A percentile compares a stretch with the other conserved stretches of the same genome.
These are phyloP conservation scores for Coprinellus micaceus DNA, from an alignment of 768 basidiomycete species.

Conservation along the genomic window DNA sequence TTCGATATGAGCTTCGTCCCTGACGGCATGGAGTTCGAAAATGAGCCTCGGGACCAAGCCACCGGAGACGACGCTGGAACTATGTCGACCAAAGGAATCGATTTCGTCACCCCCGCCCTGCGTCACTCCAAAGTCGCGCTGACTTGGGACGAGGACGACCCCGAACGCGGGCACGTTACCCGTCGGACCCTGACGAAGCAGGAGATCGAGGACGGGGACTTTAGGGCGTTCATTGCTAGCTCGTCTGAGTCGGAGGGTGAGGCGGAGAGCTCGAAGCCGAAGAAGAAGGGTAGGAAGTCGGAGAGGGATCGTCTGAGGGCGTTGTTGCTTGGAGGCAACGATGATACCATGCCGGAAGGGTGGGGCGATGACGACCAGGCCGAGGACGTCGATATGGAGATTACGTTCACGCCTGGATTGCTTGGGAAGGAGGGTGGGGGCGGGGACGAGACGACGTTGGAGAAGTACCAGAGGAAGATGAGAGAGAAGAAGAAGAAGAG, in stretches of 20 bases:
- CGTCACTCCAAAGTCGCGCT: conserved; percentile 97
- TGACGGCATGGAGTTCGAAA: conserved; percentile 81
- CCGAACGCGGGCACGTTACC: conserved; percentile 76
- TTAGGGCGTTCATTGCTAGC: conserved; percentile 73
- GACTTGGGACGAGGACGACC: conserved; percentile 98
- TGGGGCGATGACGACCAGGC: conserved; percentile 53
- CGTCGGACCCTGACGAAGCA: conserved; percentile 74
- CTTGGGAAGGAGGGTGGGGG: conserved; percentile 47
- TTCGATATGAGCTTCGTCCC: conserved; percentile 95
- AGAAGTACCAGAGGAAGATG: conserved; percentile 85
- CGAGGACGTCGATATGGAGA: conserved; percentile 81
- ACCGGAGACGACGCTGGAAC: conserved; percentile 50
- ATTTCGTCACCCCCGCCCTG: conserved; percentile 92
- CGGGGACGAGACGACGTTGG: conserved; percentile 79
- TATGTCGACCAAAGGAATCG: conserved; percentile 65
- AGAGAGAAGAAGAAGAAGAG: conserved; percentile 82
- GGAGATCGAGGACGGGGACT: conserved; percentile 91
- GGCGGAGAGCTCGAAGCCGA: conserved; percentile 25
- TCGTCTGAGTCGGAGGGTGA: conserved; percentile 63
- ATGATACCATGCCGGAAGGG: conserved; percentile 76
- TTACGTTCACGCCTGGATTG: conserved; percentile 90
- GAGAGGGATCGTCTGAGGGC: conserved; percentile 72
- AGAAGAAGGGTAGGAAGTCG: conserved; percentile 35
- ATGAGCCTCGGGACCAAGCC: conserved; percentile 83
- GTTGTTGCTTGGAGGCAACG: conserved; percentile 63